These are phyloP conservation scores for Penicillium chermesinum DNA, from an alignment of 495 filamentous ascomycete species.

Conservation along the genomic window DNA sequence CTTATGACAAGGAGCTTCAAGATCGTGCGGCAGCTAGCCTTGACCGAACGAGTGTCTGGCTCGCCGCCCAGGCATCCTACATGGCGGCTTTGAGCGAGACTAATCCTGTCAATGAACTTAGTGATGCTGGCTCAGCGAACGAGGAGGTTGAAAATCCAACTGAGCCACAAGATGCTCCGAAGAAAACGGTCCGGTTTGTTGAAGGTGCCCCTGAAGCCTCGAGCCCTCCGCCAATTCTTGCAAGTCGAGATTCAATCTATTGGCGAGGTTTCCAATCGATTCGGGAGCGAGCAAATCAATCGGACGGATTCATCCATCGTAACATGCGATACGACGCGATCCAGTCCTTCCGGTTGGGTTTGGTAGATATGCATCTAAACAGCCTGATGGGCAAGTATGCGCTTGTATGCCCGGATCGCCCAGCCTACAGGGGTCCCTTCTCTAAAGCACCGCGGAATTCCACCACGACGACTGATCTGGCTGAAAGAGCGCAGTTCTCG, in stretches of 20 bases:
- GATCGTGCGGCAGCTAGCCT: conserved; percentile 59
- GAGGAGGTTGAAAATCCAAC: conserved; percentile 7
- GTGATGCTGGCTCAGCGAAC: conserved; percentile 19
- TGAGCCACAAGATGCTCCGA: conserved; percentile 32
- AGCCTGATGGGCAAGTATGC: conserved; percentile 76
- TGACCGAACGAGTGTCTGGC: conserved; percentile 78
- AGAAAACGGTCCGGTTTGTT: conserved; percentile 75
- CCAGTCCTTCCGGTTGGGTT: conserved; percentile 69
- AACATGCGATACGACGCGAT: conserved; percentile 83
- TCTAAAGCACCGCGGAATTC: conserved; percentile 51
- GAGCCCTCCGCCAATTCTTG: conserved; percentile 31
- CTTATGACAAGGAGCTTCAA: conserved; percentile 62
- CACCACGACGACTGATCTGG: conserved; percentile 32
- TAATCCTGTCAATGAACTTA: conserved; percentile 50
- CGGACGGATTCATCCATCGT: conserved; percentile 79
- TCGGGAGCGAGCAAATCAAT: conserved; percentile 49
- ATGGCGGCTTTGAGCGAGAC: conserved; percentile 64
- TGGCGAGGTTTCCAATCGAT: conserved; percentile 82
- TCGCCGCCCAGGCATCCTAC: conserved; percentile 71
- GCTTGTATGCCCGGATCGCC: conserved; percentile 41
- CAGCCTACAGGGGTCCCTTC: conserved; percentile 47
- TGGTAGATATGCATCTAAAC: conserved; percentile 59
- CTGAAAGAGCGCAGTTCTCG: conserved; percentile 44
- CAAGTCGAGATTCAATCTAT: conserved; percentile 73
- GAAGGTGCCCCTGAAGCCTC: conserved; percentile 43